phyloP scores from a whole-genome alignment of 306 rosid genomes.

The Cercis canadensis region DNA sequence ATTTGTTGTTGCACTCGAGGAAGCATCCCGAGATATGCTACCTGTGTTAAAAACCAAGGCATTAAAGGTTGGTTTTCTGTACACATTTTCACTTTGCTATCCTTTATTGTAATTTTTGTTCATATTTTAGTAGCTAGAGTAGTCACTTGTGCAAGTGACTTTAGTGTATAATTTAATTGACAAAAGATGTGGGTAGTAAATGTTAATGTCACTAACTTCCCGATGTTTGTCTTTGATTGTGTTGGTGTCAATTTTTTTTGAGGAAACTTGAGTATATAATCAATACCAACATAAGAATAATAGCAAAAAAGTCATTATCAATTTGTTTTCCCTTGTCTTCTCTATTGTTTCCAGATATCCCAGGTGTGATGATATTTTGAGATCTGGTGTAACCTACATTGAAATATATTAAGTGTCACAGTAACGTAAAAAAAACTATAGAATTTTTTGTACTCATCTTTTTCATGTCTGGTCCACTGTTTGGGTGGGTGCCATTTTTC shows the following conservation, averaged over 20 bases:
- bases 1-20: conserved; percentile 88
- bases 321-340: not conserved
- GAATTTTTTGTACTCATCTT: not conserved
- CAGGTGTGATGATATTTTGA: conserved; percentile 7
- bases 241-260: not conserved
- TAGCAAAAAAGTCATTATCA: too few species aligned
- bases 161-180: not conserved
- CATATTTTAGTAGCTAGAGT: conserved; percentile 2
- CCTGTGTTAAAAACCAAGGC: conserved; percentile 86
- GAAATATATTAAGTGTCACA: not conserved
- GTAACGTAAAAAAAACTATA: too few species aligned
- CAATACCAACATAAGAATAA: not conserved
- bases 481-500: not conserved
- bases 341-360: not conserved
- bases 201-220: not conserved
- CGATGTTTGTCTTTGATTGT: not conserved
- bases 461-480: not conserved
- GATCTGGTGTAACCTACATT: conserved; percentile 16
- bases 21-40: conserved; percentile 94
- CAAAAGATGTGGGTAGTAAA: conserved; percentile 6
- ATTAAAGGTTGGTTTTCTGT: conserved; percentile 67
- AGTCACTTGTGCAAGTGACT: conserved; percentile 1
- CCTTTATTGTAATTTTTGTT: not conserved
- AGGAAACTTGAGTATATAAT: not conserved
- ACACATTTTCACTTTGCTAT: conserved; percentile 17